Evolutionary conservation across 257 asterid genomes (phyloP), one percentile per base, ranked within the genome.

Genomic region (Petunia secreta): DNA sequence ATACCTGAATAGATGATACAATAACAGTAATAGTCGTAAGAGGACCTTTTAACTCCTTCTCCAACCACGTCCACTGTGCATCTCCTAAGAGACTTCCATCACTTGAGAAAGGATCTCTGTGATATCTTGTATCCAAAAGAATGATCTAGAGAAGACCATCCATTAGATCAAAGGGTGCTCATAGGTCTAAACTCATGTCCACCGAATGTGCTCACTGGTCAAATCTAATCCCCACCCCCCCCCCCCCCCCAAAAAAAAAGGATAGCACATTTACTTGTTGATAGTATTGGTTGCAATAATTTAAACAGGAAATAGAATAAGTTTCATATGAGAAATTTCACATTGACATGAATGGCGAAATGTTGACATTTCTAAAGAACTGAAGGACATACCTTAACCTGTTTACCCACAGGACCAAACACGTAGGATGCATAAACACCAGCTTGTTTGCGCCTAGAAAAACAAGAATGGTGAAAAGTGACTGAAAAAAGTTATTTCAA

Each of bases 71-170:
- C 87, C 85, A 85, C 16, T 85, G 87, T 65, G 77, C 46, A 79
- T 52, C 78, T 74, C 87, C 87, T 79, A 85, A 66, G 38, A 85
- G 75, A 55, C 63, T 82, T 75, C 85, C 87, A 66, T 85, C 87
- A 75, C 85, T 82, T 16, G 78, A 74, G 37, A 85, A 14, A 54
- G 84, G 83, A 50, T 82, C 85, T 79, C 87, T 82, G 10, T 82
- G 83, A 63, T 85, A 85, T 65, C 85, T 80, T 34, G 87, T 85
- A 79, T 82, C 87, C 81, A 85, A 63, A 53, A 85, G 87, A 82
- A 85, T 82, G 80, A 85, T 82, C 87, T 85, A 74, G 44, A 77
- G 79, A 75, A 77, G 40, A 11, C 71, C 46, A 38, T 65, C 46
- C 71, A 79, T 64, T 59, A 65, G 16, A 16, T 66, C 54, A 41